Conservation (phyloP, 805 yeast species). For the Kuraishia piskuri region DNA sequence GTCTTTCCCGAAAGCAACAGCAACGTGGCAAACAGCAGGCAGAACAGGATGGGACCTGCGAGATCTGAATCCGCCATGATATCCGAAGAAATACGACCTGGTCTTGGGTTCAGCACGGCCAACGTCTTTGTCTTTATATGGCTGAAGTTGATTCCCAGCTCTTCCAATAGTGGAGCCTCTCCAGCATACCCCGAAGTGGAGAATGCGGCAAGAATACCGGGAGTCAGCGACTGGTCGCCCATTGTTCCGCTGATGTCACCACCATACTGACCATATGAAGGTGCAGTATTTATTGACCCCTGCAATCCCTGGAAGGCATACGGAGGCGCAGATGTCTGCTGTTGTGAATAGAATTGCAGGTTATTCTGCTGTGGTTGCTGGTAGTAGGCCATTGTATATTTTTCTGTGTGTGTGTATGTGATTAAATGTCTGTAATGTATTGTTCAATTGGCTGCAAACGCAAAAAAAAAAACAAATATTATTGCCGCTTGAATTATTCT, state of each 20-base stretch:
- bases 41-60: slow-evolving; percentile 92
- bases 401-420: background rate
- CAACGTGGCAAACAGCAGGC: slow-evolving; percentile 76
- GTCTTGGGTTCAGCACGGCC: slow-evolving; percentile 73
- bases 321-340: background rate
- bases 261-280: slow-evolving; percentile 12
- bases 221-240: slow-evolving; percentile 41
- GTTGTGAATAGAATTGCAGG: slow-evolving; percentile 8
- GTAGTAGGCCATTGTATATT: slow-evolving; percentile 23
- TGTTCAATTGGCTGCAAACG: too few species aligned
- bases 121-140: slow-evolving; percentile 81
- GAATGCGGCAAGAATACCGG: slow-evolving; percentile 85
- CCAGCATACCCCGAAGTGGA: slow-evolving; percentile 90
- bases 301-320: background rate
- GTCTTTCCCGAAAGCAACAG: slow-evolving; percentile 84
- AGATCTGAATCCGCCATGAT: slow-evolving; percentile 83
- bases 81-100: slow-evolving; percentile 55
- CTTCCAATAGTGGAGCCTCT: slow-evolving; percentile 91
- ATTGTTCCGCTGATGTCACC: slow-evolving; percentile 29
- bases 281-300: slow-evolving; percentile 28
- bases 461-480: too few species aligned
- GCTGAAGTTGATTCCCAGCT: slow-evolving; percentile 83
- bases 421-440: background rate
- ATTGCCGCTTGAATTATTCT: too few species aligned
- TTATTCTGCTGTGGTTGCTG: slow-evolving; percentile 14